A percentile compares a stretch with the other conserved stretches of the same genome.
Conservation (phyloP, 495 filamentous ascomycete species). For the Lasiosphaeria hispida region DNA sequence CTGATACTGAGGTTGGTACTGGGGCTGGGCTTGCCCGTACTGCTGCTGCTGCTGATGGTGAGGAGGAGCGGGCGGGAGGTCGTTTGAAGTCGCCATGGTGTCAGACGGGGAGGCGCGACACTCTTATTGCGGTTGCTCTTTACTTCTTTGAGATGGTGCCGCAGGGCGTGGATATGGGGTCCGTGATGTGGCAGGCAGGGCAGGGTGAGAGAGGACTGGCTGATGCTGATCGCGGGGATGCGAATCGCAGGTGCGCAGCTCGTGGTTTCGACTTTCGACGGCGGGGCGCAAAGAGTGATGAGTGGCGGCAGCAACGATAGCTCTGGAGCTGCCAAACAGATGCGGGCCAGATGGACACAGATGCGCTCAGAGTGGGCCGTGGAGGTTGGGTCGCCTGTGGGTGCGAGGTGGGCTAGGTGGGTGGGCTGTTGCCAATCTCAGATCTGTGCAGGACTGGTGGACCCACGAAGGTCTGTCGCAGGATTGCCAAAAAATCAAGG, state of each 20-base stretch:
- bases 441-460: conserved; percentile 15
- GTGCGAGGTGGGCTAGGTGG: not conserved
- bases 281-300: not conserved
- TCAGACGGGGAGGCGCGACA: conserved; percentile 19
- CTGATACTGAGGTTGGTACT: conserved; percentile 23
- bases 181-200: conserved; percentile 10
- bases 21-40: conserved; percentile 29
- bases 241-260: not conserved
- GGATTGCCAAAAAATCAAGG: conserved; percentile 23
- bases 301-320: conserved; percentile 3
- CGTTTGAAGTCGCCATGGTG: conserved; percentile 31
- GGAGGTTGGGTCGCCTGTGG: conserved; percentile 8
- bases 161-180: conserved; percentile 14
- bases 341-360: not conserved
- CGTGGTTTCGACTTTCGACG: not conserved
- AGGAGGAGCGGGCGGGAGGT: conserved; percentile 23
- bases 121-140: conserved; percentile 22
- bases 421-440: not conserved
- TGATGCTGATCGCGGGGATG: conserved; percentile 1
- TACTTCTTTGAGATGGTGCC: conserved; percentile 11
- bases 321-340: not conserved
- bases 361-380: conserved; percentile 2
- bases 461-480: conserved; percentile 14
- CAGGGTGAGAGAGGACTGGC: not conserved
- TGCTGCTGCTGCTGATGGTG: conserved; percentile 31